Evolutionary conservation across 768 basidiomycete genomes (phyloP), one percentile per base, ranked within the genome.

Genomic region (Hysterangium stoloniferum): DNA sequence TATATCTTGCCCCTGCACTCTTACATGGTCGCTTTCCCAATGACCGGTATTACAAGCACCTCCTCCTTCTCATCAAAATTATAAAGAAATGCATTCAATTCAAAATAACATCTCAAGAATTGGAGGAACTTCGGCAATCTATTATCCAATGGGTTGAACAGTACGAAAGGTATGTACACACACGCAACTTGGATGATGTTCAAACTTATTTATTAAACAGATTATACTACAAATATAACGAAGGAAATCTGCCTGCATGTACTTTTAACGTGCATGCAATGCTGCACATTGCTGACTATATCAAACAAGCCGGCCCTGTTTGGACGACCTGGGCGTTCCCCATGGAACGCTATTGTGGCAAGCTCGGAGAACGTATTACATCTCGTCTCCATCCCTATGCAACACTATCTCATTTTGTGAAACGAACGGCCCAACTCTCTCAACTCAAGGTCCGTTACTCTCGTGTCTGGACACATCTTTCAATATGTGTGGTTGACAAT

Each of bases 301-400:
- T 49, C 24, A 19, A 27, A 7, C 15, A 11, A 11, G 22, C 9
- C 29, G 34, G 47, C 7, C 47, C 47, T 6, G 34, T 33, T 11
- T 49, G 47, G 47, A 27, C 36, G 5, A 4, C 33, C 13, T 49
- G 47, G 70, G 60, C 66, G 1, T 71, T 69, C 47, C 57, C 54
- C 20, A 64, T 70, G 58, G 69, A 72, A 48, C 29, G 60, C 6
- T 44, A 22, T 25, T 44, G 42, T 22, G 42, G 42, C 42, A 44
- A 44, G 13, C 42, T 44, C 24, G 42, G 42, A 12, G 17, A 6
- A 7, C 24, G 24, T 9, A 11, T 44, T 25, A 44, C 8, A 8
- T 44, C 42, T 24, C 42, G 42, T 20, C 42, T 44, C 27, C 42
- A 44, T 44, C 42, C 42, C 6, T 44, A 44, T 22, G 24, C 42